Base-by-base conservation (phyloP, 2,329 filamentous ascomycete species). In the Cladosporium phlei region DNA sequence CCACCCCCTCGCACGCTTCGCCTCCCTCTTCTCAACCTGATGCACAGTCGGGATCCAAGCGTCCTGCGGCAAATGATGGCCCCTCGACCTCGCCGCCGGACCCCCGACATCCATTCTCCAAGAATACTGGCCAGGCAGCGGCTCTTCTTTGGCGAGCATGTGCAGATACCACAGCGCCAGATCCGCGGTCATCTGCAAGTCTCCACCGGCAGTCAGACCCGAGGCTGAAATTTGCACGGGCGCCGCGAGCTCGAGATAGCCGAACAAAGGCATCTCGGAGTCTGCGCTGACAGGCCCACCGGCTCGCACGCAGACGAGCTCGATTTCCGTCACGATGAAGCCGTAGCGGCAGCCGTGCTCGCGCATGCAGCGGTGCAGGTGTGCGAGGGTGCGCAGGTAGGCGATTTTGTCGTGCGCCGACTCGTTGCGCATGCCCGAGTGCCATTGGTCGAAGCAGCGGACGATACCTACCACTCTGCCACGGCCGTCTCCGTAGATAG, bases 321-420 rank as follows among this genome's bases (percentile, higher is more conserved):
- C 91, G 58, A 95, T 95, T 69, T 96, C 91, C 1, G 88, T 96
- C 62, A 96, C 82, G 66, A 97, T 91, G 74, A 95, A 97, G 46
- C 91, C 91, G 66, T 96, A 97, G 49, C 91, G 83, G 64, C 88
- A 94, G 55, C 83, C 83, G 69, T 95, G 87, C 69, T 95, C 88
- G 66, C 91, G 88, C 88, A 96, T 95, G 61, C 84, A 83, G 63
- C 87, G 80, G 68, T 97, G 91, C 34, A 96, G 74, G 58, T 94
- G 88, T 0, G 89, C 78, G 4, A 97, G 80, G 1, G 88, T 88
- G 40, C 86, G 83, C 16, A 96, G 83, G 71, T 96, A 96, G 68
- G 91, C 83, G 48, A 95, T 87, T 49, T 86, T 85, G 69, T 89
- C 86, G 66, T 88, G 79, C 54, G 90, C 88, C 34, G 83, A 82